Conservation (phyloP, 208 protist species). For the Porcisia hertigi region DNA sequence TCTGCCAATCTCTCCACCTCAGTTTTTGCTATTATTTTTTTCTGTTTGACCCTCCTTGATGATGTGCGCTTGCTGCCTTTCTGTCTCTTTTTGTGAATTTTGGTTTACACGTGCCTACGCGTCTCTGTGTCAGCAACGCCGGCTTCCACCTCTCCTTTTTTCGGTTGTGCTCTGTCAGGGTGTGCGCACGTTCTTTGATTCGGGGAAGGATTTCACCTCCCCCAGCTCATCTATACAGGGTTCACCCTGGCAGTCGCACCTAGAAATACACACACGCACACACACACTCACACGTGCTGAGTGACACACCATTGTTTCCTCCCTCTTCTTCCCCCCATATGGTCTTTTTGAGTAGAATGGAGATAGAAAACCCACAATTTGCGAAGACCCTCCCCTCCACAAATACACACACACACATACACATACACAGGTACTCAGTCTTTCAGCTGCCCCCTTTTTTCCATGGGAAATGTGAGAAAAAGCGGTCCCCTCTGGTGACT, state of each 20-base stretch:
- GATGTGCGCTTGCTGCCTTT: not conserved
- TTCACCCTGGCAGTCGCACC: not conserved
- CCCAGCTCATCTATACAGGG: not conserved
- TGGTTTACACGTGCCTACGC: not conserved
- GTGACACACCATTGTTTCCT: not conserved
- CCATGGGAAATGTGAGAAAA: not conserved
- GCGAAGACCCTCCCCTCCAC: not conserved
- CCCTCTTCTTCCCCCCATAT: not conserved
- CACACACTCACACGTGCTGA: not conserved
- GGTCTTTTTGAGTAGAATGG: not conserved
- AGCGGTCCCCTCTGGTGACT: not conserved
- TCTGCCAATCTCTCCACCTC: not conserved
- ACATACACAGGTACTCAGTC: not conserved
- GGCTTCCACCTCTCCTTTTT: not conserved
- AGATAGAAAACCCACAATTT: not conserved
- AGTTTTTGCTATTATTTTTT: not conserved
- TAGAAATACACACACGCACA: not conserved
- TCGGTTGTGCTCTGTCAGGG: not conserved
- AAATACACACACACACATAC: not conserved
- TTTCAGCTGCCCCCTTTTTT: too few relatives aligned
- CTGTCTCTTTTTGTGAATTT: not conserved
- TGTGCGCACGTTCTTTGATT: not conserved
- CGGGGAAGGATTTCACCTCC: not conserved
- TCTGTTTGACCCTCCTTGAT: not conserved
- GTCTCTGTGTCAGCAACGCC: slow-evolving; percentile 4